These are phyloP conservation scores for Penicillium canariense DNA, from an alignment of 495 filamentous ascomycete species.

Conservation along the genomic window DNA sequence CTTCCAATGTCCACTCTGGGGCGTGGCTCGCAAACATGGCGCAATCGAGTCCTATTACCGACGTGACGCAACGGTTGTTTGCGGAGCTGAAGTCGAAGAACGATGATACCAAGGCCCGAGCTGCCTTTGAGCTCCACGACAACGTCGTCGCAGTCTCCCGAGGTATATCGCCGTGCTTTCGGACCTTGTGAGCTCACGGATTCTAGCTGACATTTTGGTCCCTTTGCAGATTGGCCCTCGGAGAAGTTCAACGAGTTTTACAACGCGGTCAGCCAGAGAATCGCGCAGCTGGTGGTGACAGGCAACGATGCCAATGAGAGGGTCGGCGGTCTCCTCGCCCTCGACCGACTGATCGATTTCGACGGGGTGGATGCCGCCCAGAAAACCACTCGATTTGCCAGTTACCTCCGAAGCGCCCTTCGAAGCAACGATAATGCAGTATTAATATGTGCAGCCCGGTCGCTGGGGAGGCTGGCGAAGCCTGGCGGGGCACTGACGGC, in stretches of 20 bases:
- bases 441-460: slow-evolving; percentile 82
- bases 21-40: slow-evolving; percentile 47
- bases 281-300: slow-evolving; percentile 70
- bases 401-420: slow-evolving; percentile 82
- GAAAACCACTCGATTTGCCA: slow-evolving; percentile 90
- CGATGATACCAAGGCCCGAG: slow-evolving; percentile 48
- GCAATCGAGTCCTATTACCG: slow-evolving; percentile 48
- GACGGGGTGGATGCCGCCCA: slow-evolving; percentile 90
- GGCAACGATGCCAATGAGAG: slow-evolving; percentile 82
- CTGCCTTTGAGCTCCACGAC: slow-evolving; percentile 52
- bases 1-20: slow-evolving; percentile 48
- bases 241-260: slow-evolving; percentile 80
- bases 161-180: slow-evolving; percentile 30
- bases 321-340: slow-evolving; percentile 85
- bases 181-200: background rate
- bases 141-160: slow-evolving; percentile 50
- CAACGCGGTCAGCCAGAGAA: slow-evolving; percentile 70
- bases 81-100: slow-evolving; percentile 53
- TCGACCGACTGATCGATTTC: slow-evolving; percentile 91
- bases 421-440: slow-evolving; percentile 84
- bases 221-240: slow-evolving; percentile 62
- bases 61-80: slow-evolving; percentile 49
- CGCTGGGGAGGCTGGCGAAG: slow-evolving; percentile 82
- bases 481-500: slow-evolving; percentile 94
- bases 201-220: slow-evolving; percentile 6